Evolutionary conservation across 768 basidiomycete genomes (phyloP), one percentile per base, ranked within the genome.

Genomic region (Leccinum sublutescens): DNA sequence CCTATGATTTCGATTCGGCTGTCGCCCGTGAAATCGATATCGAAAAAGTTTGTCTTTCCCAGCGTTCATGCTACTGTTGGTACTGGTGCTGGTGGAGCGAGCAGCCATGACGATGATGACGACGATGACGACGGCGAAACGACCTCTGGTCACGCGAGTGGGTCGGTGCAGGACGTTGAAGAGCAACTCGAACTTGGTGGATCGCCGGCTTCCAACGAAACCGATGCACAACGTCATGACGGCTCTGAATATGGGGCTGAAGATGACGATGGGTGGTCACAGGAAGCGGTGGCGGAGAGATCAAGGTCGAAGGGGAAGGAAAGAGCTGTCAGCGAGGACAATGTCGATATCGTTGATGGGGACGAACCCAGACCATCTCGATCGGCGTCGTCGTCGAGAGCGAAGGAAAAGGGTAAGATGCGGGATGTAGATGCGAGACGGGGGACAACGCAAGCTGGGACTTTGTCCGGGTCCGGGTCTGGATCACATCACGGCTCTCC

Each of bases 41-140:
- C 77, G 57, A 84, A 82, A 54, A 80, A 77, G 49, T 85, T 85
- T 60, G 73, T 78, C 14, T 85, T 84, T 55, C 84, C 83, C 7
- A 51, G n/a, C 21, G 61, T 33, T 15, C 56, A 57, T 25, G 3
- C 21, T 10, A 29, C 43, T 47, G 38, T 54, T 45, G 51, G 36
- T 14, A 0, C 19, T 45, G 43, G n/a, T 43, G 2, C 40, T 10
- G 10, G 40, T 19, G 40, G 19, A 5, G 19, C 43, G 43, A 11
- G 19, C 11, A 19, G 43, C 43, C 2, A 10, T 15, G 10, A 38
- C 10, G 27, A 36, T 17, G n/a, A 33, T 11, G 34, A 48, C 40
- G 52, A 53, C 17, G 62, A 43, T 2, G 34, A 43, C 21, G 50
- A 53, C 15, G 60, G 29, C 5, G 63, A 59, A 2, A 62, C 50